Evolutionary conservation across 257 asterid species (phyloP).

Genomic region (Marsdenia floribunda): DNA sequence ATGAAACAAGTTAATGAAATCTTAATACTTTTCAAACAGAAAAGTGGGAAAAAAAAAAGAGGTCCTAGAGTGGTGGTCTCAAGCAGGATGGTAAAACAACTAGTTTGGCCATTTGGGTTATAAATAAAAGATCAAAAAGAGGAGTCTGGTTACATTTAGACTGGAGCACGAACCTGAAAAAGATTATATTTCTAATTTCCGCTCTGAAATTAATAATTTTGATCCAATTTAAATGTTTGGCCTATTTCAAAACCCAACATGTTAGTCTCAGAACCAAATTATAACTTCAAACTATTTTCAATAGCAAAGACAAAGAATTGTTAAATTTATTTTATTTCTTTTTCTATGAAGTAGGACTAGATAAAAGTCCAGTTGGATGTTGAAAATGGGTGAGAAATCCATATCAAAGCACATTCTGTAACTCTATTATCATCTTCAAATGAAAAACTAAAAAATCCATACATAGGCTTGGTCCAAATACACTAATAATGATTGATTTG

Average conservation of each 20-base stretch:
- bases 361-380: not conserved
- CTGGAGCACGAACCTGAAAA: not conserved
- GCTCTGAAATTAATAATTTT: too few relatives aligned
- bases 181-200: not conserved
- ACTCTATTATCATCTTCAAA: not conserved
- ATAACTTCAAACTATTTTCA: not conserved
- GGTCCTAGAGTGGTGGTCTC: not conserved
- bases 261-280: not conserved
- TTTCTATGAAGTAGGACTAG: not conserved
- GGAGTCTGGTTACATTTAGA: not conserved
- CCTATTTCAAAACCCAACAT: not conserved
- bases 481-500: not conserved
- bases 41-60: not conserved
- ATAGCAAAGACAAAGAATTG: not conserved
- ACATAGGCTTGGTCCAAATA: not conserved
- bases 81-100: not conserved
- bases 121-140: not conserved
- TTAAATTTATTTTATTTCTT: too few relatives aligned
- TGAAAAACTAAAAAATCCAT: not conserved
- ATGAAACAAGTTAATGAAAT: not conserved
- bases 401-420: not conserved
- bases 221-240: not conserved
- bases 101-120: not conserved
- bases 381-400: not conserved
- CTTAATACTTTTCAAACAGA: not conserved